These are phyloP conservation scores for Plasmodium adleri DNA, from an alignment of 169 alveolate species.

Conservation along the genomic window DNA sequence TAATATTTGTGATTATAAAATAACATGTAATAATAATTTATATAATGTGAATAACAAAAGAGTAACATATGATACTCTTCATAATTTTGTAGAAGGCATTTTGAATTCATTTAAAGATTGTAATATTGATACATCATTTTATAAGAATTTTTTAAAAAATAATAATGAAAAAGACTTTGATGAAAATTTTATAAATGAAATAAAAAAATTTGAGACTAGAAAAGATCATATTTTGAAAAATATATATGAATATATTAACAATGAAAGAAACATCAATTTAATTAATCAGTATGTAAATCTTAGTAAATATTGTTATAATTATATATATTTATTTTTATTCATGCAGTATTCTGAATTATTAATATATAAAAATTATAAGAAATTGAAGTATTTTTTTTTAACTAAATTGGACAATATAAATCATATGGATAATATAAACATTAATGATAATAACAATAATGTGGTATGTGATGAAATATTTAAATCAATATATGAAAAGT, in stretches of 20 bases:
- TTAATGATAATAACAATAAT: no score
- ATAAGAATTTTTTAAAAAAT: constrained; percentile 28
- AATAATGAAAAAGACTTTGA: constrained; percentile 28
- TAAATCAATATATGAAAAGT: no score
- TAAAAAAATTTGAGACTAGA: constrained; percentile 63
- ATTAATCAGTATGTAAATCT: constrained; percentile 30
- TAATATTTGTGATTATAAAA: background rate
- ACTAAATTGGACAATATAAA: background rate
- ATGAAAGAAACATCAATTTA: constrained; percentile 37
- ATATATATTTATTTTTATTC: constrained; percentile 40
- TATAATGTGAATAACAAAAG: constrained; percentile 7
- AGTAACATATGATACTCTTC: background rate
- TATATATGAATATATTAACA: constrained; percentile 50
- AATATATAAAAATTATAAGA: constrained; percentile 32
- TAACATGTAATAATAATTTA: background rate
- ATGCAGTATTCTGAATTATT: constrained; percentile 53
- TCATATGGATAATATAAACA: background rate
- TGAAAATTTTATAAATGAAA: constrained; percentile 40
- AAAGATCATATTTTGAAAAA: constrained; percentile 49
- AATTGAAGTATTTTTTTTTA: constrained; percentile 30
- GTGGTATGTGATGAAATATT: no score
- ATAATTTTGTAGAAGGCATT: constrained; percentile 32
- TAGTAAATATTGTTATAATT: constrained; percentile 42
- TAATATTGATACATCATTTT: constrained; percentile 22
- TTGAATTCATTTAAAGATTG: constrained; percentile 2